Percentiles rank a stretch among this genome's conserved stretches.
These are phyloP conservation scores for Nemania serpens DNA, from an alignment of 2,329 filamentous ascomycete genomes.

Conservation along the genomic window DNA sequence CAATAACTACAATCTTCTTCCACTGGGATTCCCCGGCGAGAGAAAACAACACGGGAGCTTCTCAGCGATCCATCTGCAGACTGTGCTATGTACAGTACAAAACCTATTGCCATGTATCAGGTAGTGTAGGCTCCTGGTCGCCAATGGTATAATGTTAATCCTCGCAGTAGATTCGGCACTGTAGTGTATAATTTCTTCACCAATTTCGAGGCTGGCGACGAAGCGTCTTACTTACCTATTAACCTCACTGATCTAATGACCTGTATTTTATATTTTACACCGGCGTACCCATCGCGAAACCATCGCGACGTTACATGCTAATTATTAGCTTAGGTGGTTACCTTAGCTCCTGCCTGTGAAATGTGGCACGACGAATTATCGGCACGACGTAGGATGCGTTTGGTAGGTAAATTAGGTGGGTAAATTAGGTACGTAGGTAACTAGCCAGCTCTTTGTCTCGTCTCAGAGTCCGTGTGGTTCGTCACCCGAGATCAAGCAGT, in stretches of 20 bases:
- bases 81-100: background rate
- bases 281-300: background rate
- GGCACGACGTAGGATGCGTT: background rate
- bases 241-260: background rate
- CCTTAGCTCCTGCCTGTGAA: constrained; percentile 4
- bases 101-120: too few relatives aligned
- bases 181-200: background rate
- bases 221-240: background rate
- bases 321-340: background rate
- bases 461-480: constrained; percentile 7
- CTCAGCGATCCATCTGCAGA: background rate
- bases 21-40: constrained; percentile 10
- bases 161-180: constrained; percentile 1
- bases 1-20: background rate
- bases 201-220: background rate
- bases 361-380: constrained; percentile 2
- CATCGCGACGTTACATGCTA: constrained; percentile 5
- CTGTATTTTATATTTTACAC: background rate
- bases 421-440: too few relatives aligned
- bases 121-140: too few relatives aligned
- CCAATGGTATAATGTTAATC: too few relatives aligned
- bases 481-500: constrained; percentile 35
- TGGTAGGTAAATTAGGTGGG: background rate
- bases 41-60: background rate
- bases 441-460: background rate